phyloP scores from a whole-genome alignment of 164 flowering plant species.

The Taxillus chinensis region DNA sequence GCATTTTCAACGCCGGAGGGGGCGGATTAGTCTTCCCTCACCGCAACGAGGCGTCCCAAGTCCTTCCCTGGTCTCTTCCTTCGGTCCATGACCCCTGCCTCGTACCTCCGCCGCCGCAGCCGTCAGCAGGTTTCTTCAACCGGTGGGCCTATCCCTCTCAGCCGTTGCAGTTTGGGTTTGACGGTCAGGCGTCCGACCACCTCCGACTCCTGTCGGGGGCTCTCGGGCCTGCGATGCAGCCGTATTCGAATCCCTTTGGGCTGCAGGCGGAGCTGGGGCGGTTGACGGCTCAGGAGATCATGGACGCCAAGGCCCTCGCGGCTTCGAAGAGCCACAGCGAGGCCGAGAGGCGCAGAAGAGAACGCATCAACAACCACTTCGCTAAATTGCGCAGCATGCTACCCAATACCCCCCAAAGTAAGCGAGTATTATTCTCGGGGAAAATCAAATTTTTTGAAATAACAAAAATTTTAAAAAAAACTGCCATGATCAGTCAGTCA shows the following conservation, averaged over 20 bases:
- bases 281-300: conserved; percentile 89
- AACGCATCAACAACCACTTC: conserved; percentile 92
- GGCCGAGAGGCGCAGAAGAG: conserved; percentile 88
- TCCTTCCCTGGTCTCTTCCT: conserved; percentile 58
- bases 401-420: conserved; percentile 92
- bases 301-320: conserved; percentile 97
- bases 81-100: conserved; percentile 18
- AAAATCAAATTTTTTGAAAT: too few species aligned
- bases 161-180: conserved; percentile 18
- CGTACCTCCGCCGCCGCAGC: too few species aligned
- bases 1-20: conserved; percentile 11
- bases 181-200: conserved; percentile 12
- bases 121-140: too few species aligned
- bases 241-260: conserved; percentile 46
- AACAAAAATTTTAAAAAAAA: too few species aligned
- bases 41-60: conserved; percentile 19
- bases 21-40: conserved; percentile 19
- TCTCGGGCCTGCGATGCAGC: conserved; percentile 27
- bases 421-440: conserved; percentile 8
- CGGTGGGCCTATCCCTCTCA: conserved; percentile 28
- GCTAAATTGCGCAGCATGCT: conserved; percentile 79
- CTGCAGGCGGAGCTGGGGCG: conserved; percentile 64
- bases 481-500: too few species aligned
- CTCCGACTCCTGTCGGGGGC: conserved; percentile 54
- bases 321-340: conserved; percentile 99